Base-by-base conservation (phyloP, 228 moss, liverwort and hornwort species). In the Sphagnum fallax region DNA sequence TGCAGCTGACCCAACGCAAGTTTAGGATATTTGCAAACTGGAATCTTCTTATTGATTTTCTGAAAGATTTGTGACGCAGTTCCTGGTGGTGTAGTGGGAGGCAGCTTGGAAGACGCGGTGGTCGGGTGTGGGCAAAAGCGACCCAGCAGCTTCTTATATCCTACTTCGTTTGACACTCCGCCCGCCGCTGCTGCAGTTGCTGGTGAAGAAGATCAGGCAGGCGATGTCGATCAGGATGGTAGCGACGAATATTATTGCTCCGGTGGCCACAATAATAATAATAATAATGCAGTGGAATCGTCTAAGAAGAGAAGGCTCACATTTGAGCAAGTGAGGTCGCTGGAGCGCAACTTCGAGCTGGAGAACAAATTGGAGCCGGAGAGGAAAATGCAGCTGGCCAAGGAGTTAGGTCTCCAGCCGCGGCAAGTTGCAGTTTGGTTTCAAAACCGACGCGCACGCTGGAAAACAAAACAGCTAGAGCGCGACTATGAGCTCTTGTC, bases 371-470 rank as follows among this genome's bases (percentile, higher is more conserved):
- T 92, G 11, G 92, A 92, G 71, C 95, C 92, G 0, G 95, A 95
- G 73, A 79, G 92, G 67, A 95, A 95, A 87, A 85, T 95, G 90
- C 90, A 87, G 76, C 85, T 95, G 8, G 95, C 95, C 4, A 86
- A 88, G 65, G 95, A 95, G 52, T 81, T 95, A 3, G 92, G 92
- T 0, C 74, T 95, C 48, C 92, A 90, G 58, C 95, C 95, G 3
- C 92, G 95, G 4, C 95, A 92, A 73, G 95, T 95, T 1, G 95
- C 95, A 14, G 92, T 95, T 16, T 95, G 95, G 95, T 86, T 86
- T 66, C 85, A 86, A 63, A 86, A 86, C 51, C 79, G 85, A 1
- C 87, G 87, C 62, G 87, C 87, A 4, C 75, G 87, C 57, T 87
- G 83, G 83, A 87, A 87, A 10, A 86, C 85, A 0, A 86, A 82